These are phyloP conservation scores for Crithidia expoeki DNA, from an alignment of 208 protist species.

Conservation along the genomic window DNA sequence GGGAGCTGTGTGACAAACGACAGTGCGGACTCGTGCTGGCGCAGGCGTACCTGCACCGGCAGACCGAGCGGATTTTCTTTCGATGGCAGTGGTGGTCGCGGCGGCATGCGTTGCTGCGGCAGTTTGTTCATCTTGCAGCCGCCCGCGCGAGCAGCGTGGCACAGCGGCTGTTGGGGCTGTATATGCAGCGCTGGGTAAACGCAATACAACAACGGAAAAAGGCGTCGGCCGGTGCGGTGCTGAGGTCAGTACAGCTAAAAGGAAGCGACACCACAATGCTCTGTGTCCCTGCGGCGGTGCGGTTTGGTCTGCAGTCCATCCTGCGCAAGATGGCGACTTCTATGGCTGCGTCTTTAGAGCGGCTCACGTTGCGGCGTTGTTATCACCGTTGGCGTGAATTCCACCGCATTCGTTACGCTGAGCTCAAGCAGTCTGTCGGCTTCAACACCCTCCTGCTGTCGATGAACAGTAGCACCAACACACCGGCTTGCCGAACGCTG, in stretches of 20 bases:
- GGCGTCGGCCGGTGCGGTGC: constrained; percentile 1
- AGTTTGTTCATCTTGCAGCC: not conserved
- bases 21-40: constrained; percentile 24
- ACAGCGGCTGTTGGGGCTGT: constrained; percentile 10
- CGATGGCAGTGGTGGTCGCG: constrained; percentile 37
- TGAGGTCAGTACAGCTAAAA: constrained; percentile 23
- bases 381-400: constrained; percentile 31
- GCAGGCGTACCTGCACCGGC: constrained; percentile 8
- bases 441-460: constrained; percentile 64
- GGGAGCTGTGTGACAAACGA: constrained; percentile 17
- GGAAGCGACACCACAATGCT: constrained; percentile 9
- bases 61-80: not conserved
- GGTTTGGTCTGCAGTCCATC: not conserved
- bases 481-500: constrained; percentile 8
- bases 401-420: not conserved
- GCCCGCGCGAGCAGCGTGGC: not conserved
- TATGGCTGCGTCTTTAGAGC: not conserved
- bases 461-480: constrained; percentile 36
- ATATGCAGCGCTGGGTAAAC: constrained; percentile 15
- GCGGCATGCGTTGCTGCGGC: constrained; percentile 12
- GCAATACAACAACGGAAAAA: not conserved
- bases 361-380: not conserved
- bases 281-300: constrained; percentile 6
- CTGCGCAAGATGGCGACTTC: not conserved
- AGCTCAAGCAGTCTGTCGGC: constrained; percentile 30